Evolutionary conservation across 352 stramenopile genomes (phyloP), one percentile per base, ranked within the genome.

Genomic region (Globisporangium nagaii): DNA sequence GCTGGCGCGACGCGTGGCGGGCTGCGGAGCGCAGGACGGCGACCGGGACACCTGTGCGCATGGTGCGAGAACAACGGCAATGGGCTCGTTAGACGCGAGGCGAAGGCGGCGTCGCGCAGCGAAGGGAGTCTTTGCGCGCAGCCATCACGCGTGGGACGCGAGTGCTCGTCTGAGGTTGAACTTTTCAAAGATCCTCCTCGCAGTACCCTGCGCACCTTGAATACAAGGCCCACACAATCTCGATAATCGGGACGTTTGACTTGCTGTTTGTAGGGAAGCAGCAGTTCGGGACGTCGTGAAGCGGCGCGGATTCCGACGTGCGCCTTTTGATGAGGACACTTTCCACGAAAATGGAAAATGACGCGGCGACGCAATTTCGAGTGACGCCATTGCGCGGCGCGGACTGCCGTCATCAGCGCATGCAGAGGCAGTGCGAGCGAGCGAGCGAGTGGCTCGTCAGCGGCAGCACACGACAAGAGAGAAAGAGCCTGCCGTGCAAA

Each of bases 241-340:
- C 37, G 42, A 36, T 20, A 40, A 35, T 58, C 51, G 34, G 34
- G 41, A 48, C 22, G n/a, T 37, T 45, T 52, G 11, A 13, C 22
- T 53, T 34, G 53, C 4, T 3, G 8, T 53, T 59, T 59, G 53
- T 46, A 59, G n/a, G 28, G 9, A 1, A 6, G 0, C 7, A 27
- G 15, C 19, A n/a, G 28, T 46, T 46, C 35, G 48, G 48, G 35
- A 55, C 48, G 28, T 15, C 3, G 17, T 55, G 48, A 55, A 55
- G 48, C 45, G 48, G n/a, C 35, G 17, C 41, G 19, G 32, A 59
- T 53, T 59, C 53, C 15, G 53, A 59, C 53, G 53, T 59, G 53
- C 20, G 28, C 7, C 25, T n/a, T n/a, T n/a, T n/a, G n/a, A 36
- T 28, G n/a, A 34, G 20, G 15, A 19, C 20, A 36, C 25, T 49